Evolutionary conservation across 495 filamentous ascomycete genomes (phyloP), one percentile per base, ranked within the genome.

Genomic region (Tuber aestivum): DNA sequence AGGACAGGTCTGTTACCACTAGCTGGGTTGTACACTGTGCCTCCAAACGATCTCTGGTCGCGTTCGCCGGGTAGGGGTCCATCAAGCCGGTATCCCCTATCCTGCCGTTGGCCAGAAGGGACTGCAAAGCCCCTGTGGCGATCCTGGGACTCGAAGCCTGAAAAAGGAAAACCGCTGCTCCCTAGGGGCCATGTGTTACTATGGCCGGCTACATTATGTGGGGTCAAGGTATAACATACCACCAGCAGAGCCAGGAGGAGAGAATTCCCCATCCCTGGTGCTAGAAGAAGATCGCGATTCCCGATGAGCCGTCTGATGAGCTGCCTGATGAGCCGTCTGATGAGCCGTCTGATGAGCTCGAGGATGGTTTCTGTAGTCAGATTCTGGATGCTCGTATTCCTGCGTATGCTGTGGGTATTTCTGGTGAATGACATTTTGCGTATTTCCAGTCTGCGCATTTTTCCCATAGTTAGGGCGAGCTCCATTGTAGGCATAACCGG

Each of bases 161-260:
- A 71, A 27, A 75, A 77, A 12, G 81, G 82, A 71, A 83, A 79
- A 41, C 76, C 72, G 56, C 81, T 82, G 70, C 80, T 80, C 20
- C 41, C 72, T n/a, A 80, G 74, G 41, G 74, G 80, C 45, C 79
- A 82, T 37, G 80, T 61, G 56, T 65, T 65, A 65, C 27, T 65
- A 65, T 35, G 1, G 56, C 14, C 27, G 20, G 14, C 35, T 35
- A 35, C 56, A 65, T 65, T 65, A 65, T 35, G 27, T 65, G 10
- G 27, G 32, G 56, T 56, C 14, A 65, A 35, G 56, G 27, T 65
- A 65, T 65, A 65, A 80, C 20, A 76, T 79, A 14, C 80, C 79
- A 18, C 72, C 75, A 3, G 74, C 70, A 18, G 72, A 74, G n/a
- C 72, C 73, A 41, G 81, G 77, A 23, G 80, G 79, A 2, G 80